Evolutionary conservation across 2,329 filamentous ascomycete species (phyloP).

Genomic region (Phoma herbarum): DNA sequence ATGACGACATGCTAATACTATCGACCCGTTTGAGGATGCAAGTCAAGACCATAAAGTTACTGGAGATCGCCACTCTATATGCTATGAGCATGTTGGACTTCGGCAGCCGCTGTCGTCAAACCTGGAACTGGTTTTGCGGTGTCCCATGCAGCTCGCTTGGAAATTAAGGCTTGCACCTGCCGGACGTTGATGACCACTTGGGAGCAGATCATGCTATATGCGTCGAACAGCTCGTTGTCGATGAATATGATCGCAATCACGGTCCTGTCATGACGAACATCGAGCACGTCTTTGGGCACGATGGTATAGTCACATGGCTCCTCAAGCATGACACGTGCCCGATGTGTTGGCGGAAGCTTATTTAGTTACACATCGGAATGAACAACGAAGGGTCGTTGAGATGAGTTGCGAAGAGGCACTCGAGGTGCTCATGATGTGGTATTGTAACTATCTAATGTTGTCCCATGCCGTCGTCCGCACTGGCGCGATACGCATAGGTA

Average conservation of each 20-base stretch:
- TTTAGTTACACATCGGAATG: not conserved
- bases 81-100: not conserved
- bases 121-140: not conserved
- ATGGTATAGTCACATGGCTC: not conserved
- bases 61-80: no score
- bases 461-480: constrained; percentile 22
- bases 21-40: not conserved
- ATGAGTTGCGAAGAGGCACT: not conserved
- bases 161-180: not conserved
- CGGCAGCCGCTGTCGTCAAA: not conserved
- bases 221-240: not conserved
- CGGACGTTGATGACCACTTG: not conserved
- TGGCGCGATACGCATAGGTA: constrained; percentile 22
- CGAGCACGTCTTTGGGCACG: not conserved
- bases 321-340: not conserved
- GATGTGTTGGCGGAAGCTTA: not conserved
- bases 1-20: not conserved
- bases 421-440: constrained; percentile 7
- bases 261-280: not conserved
- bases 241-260: not conserved
- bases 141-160: not conserved
- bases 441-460: constrained; percentile 10
- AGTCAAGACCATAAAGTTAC: not conserved
- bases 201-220: not conserved
- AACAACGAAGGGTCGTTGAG: not conserved